Percentiles rank a stretch among this genome's conserved stretches.
These are phyloP conservation scores for Glycyrrhiza uralensis DNA, from an alignment of 306 rosid species.

Conservation along the genomic window DNA sequence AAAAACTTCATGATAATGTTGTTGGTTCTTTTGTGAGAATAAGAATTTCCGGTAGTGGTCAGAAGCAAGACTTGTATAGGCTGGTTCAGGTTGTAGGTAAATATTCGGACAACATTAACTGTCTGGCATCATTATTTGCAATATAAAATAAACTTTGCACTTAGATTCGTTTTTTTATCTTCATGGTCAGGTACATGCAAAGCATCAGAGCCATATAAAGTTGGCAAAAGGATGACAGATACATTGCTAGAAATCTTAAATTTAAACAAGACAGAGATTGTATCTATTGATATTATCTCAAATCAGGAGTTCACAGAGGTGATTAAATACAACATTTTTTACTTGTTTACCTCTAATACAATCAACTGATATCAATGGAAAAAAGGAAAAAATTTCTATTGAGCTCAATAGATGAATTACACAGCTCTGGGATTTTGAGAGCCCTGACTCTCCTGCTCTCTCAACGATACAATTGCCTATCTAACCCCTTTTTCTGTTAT, in stretches of 20 bases:
- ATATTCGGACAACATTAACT: slow-evolving; percentile 23
- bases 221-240: slow-evolving; percentile 88
- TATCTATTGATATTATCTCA: slow-evolving; percentile 90
- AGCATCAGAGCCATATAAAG: slow-evolving; percentile 93
- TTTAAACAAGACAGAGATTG: slow-evolving; percentile 92
- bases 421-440: not conserved
- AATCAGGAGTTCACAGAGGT: slow-evolving; percentile 99
- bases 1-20: slow-evolving; percentile 68
- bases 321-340: slow-evolving; percentile 25
- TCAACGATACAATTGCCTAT: not conserved
- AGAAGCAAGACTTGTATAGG: slow-evolving; percentile 98
- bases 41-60: slow-evolving; percentile 94
- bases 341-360: not conserved
- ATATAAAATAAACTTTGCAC: slow-evolving; percentile 9
- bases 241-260: slow-evolving; percentile 86
- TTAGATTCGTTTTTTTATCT: slow-evolving; percentile 6
- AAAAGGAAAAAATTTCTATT: not conserved
- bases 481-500: not conserved
- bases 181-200: slow-evolving; percentile 86
- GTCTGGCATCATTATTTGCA: slow-evolving; percentile 13
- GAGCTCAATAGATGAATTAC: not conserved
- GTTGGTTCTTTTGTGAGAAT: slow-evolving; percentile 93
- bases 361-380: not conserved
- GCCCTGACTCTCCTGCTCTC: not conserved
- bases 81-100: slow-evolving; percentile 98